Base-by-base conservation (phyloP, 2,329 filamentous ascomycete genomes). In the Apiospora phragmitis region DNA sequence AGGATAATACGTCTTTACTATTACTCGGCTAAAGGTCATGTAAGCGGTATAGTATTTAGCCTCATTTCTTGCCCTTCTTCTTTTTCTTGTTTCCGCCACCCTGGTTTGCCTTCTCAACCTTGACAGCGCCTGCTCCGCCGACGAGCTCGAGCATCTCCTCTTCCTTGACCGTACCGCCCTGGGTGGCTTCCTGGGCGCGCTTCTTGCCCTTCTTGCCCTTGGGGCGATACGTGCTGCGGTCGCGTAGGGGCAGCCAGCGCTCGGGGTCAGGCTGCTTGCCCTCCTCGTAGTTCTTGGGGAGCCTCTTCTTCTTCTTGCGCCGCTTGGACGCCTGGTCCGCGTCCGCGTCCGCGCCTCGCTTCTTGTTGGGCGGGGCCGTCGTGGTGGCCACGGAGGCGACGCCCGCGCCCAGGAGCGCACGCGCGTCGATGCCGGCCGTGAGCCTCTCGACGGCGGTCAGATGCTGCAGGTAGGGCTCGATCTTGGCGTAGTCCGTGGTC, bases 161-260 rank as follows among this genome's bases (percentile, higher is more conserved):
- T 73, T 95, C 93, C 76, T 87, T 91, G 29, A 94, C 93, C 16
- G 92, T 83, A 67, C 95, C 95, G 72, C 96, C 96, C 80, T 98
- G 96, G 11, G 94, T 98, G 51, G 91, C 85, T 75, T 94, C 93
- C 72, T 87, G 86, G 5, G 90, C 91, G 83, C 92, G 92, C 87
- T 94, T 92, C 87, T 94, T 95, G 70, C 94, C 93, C 87, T 97
- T 97, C 85, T 93, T 94, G 7, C 94, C 94, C 84, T 96, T 97
- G 9, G 95, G 94, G 66, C 93, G 87, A 82, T 97, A 99, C 51
- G 90, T 93, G 76, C 93, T 96, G 70, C 96, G 89, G 80, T 99
- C 96, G 68, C 93, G 91, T 77, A 98, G 85, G 16, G 96, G 95
- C 72, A 99, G 83, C 96, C 96, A 99, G 73, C 96, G 88, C 82